Conservation (phyloP, 768 basidiomycete genomes). For the Trametes sanguinea region DNA sequence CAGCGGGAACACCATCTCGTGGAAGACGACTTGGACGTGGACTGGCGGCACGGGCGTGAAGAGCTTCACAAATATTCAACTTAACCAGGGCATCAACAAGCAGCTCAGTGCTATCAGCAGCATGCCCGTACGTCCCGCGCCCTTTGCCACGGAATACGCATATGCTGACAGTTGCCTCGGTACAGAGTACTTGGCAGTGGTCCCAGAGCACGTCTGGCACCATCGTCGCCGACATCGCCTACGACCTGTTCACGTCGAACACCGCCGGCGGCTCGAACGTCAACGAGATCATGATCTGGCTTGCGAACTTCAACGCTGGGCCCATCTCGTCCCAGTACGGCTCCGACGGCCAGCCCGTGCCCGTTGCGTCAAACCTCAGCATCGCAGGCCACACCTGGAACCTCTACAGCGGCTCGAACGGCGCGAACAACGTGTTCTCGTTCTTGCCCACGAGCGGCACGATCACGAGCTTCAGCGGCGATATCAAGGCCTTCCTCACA, state of each 20-base stretch:
- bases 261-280: conserved; percentile 47
- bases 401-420: conserved; percentile 55
- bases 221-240: conserved; percentile 58
- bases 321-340: conserved; percentile 57
- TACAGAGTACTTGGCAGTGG: conserved; percentile 57
- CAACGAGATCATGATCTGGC: conserved; percentile 66
- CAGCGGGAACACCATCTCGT: conserved; percentile 44
- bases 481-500: conserved; percentile 53
- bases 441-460: conserved; percentile 42
- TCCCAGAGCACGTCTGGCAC: conserved; percentile 43
- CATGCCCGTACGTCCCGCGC: conserved; percentile 51
- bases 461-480: conserved; percentile 53
- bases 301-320: conserved; percentile 56
- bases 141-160: neutral
- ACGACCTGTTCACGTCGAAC: conserved; percentile 62
- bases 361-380: conserved; percentile 46
- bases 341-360: conserved; percentile 46
- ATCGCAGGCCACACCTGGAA: conserved; percentile 60
- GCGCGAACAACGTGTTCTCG: conserved; percentile 45
- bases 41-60: conserved; percentile 53
- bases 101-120: conserved; percentile 53
- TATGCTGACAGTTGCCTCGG: neutral
- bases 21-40: conserved; percentile 60
- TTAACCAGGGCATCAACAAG: conserved; percentile 51
- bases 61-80: conserved; percentile 61